Percentiles rank a stretch among this genome's conserved stretches.
phyloP scores from a whole-genome alignment of 306 rosid genomes.

The Luffa acutangula region DNA sequence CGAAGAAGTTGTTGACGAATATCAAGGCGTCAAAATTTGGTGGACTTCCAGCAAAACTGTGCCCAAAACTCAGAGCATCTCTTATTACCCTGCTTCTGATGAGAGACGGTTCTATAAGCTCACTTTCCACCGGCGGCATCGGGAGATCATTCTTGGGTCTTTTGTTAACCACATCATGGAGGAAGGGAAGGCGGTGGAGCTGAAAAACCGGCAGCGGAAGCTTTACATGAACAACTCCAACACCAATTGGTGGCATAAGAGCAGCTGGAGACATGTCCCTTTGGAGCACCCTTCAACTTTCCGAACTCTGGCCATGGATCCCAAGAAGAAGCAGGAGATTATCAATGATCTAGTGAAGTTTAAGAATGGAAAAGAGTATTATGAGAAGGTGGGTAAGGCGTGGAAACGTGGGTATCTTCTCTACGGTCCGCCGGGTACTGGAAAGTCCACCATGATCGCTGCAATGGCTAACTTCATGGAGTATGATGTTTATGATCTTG shows the following conservation, averaged over 20 bases:
- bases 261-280: constrained; percentile 21
- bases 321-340: constrained; percentile 29
- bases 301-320: constrained; percentile 39
- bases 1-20: no score
- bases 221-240: constrained; percentile 59
- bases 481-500: constrained; percentile 57
- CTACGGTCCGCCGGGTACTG: constrained; percentile 60
- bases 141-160: constrained; percentile 37
- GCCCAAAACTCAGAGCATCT: no score
- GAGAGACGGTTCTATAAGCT: constrained; percentile 49
- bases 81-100: background rate
- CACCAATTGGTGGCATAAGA: constrained; percentile 43
- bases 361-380: constrained; percentile 36
- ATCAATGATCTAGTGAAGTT: constrained; percentile 33
- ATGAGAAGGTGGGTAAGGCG: constrained; percentile 47
- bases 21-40: no score
- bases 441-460: constrained; percentile 54
- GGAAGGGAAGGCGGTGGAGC: constrained; percentile 45
- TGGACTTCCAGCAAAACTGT: no score
- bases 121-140: constrained; percentile 43
- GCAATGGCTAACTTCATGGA: constrained; percentile 57
- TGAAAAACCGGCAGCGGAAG: constrained; percentile 48
- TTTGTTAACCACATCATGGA: constrained; percentile 40
- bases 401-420: constrained; percentile 61
- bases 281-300: constrained; percentile 54